Percentiles rank a stretch among this genome's conserved stretches.
Evolutionary conservation across 371 early-diverging fungal genomes (phyloP).

Genomic region (Chytridium lagenaria): DNA sequence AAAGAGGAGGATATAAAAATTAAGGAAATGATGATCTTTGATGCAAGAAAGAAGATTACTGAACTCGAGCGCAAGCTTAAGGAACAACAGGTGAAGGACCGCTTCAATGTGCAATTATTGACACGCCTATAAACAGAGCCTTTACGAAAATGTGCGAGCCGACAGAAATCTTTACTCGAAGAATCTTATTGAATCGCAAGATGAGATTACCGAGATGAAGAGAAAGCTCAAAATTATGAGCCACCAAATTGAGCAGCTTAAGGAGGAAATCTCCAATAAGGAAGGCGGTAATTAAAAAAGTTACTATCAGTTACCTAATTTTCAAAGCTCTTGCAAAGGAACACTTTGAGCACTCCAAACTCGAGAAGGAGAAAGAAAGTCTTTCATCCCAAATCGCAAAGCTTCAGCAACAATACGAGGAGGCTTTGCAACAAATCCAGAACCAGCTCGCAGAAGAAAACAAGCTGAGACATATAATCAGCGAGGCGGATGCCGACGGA

Average conservation of each 20-base stretch:
- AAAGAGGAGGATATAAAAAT: slow-evolving; percentile 54
- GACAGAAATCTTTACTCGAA: slow-evolving; percentile 62
- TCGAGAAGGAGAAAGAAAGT: slow-evolving; percentile 61
- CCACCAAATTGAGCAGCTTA: slow-evolving; percentile 59
- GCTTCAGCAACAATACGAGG: slow-evolving; percentile 53
- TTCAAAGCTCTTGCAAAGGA: slow-evolving; percentile 52
- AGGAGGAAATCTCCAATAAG: slow-evolving; percentile 57
- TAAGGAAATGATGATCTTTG: slow-evolving; percentile 58
- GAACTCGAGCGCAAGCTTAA: slow-evolving; percentile 60
- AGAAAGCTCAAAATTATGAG: slow-evolving; percentile 60
- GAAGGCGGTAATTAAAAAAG: slow-evolving; percentile 40
- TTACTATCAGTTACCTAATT: neutral
- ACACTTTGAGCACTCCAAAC: slow-evolving; percentile 55
- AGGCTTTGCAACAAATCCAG: slow-evolving; percentile 51
- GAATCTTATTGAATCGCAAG: slow-evolving; percentile 60
- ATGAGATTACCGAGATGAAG: slow-evolving; percentile 63
- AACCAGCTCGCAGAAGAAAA: slow-evolving; percentile 58
- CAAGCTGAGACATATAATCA: slow-evolving; percentile 58
- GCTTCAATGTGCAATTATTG: neutral
- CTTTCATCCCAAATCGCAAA: slow-evolving; percentile 52
- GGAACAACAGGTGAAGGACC: slow-evolving; percentile 57
- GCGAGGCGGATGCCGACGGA: slow-evolving; percentile 56
- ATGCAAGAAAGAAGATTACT: slow-evolving; percentile 53
- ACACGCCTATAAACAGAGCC: too few species aligned
- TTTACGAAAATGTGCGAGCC: slow-evolving; percentile 60